phyloP scores from a whole-genome alignment of 768 basidiomycete genomes.

The Phlebiopsis flavidoalba region DNA sequence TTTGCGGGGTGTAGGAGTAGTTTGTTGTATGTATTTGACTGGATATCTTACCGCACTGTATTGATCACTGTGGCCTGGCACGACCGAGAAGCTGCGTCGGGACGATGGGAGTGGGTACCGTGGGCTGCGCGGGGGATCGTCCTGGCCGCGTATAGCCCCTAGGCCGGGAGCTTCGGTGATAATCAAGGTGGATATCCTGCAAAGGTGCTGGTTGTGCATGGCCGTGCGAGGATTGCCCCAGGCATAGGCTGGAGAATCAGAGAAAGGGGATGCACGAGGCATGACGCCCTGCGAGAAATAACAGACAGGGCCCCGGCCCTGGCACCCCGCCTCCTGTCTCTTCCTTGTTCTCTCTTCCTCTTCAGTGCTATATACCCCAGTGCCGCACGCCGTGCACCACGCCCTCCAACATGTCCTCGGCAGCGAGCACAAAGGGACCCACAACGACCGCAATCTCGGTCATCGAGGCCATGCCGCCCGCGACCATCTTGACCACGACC shows the following conservation, averaged over 20 bases:
- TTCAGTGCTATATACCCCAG: not conserved
- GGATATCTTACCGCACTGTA: not conserved
- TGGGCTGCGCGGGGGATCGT: too few relatives aligned
- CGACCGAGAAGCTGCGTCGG: not conserved
- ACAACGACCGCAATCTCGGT: not conserved
- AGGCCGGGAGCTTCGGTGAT: not conserved
- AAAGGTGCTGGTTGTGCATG: not conserved
- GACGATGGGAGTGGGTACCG: not conserved
- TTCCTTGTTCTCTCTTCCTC: not conserved
- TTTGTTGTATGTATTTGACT: slow-evolving; percentile 2
- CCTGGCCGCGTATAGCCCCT: not conserved
- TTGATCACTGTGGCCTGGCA: not conserved
- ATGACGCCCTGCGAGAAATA: not conserved
- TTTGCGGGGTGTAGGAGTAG: not conserved
- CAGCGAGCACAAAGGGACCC: not conserved
- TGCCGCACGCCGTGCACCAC: not conserved
- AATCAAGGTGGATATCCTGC: not conserved
- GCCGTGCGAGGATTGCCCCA: not conserved
- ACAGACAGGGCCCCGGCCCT: not conserved
- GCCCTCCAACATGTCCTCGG: not conserved
- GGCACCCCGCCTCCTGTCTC: not conserved
- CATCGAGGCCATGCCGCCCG: slow-evolving; percentile 1
- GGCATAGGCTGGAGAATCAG: not conserved
- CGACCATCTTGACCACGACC: slow-evolving; percentile 24
- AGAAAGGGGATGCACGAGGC: not conserved